Conservation (phyloP, 2,329 filamentous ascomycete genomes). For the Microdochium nivale region DNA sequence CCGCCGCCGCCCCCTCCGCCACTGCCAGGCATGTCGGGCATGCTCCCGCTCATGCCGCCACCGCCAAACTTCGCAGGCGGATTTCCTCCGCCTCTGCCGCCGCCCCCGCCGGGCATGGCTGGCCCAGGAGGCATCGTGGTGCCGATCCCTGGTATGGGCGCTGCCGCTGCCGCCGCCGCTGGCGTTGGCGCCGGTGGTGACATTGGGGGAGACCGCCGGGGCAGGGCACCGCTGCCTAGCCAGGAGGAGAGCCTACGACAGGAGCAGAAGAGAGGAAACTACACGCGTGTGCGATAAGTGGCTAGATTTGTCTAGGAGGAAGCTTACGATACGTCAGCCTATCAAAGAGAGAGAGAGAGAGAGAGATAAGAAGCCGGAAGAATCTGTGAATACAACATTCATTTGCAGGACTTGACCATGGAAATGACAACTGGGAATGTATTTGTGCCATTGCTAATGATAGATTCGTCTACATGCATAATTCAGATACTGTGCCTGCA, state of each 20-base stretch:
- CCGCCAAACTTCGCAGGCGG: conserved; percentile 27
- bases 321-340: too few species aligned
- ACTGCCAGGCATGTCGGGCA: conserved; percentile 21
- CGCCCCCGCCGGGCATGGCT: conserved; percentile 20
- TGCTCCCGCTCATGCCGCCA: conserved; percentile 39
- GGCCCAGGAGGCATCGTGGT: conserved; percentile 8
- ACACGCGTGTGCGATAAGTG: conserved; percentile 46
- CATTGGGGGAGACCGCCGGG: conserved; percentile 25
- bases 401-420: too few species aligned
- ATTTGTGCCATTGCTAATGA: too few species aligned
- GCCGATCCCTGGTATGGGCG: conserved; percentile 14
- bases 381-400: too few species aligned
- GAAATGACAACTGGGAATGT: too few species aligned
- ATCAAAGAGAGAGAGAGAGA: too few species aligned
- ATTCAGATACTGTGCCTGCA: too few species aligned
- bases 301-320: too few species aligned
- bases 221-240: conserved; percentile 67
- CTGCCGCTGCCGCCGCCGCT: conserved; percentile 21
- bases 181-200: conserved; percentile 23
- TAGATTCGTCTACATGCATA: too few species aligned
- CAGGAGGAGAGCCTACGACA: conserved; percentile 74
- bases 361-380: too few species aligned
- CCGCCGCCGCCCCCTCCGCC: conserved; percentile 53
- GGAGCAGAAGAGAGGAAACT: conserved; percentile 62
- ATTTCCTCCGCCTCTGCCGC: conserved; percentile 23